These are phyloP conservation scores for Xylaria cubensis DNA, from an alignment of 495 filamentous ascomycete species.

Conservation along the genomic window DNA sequence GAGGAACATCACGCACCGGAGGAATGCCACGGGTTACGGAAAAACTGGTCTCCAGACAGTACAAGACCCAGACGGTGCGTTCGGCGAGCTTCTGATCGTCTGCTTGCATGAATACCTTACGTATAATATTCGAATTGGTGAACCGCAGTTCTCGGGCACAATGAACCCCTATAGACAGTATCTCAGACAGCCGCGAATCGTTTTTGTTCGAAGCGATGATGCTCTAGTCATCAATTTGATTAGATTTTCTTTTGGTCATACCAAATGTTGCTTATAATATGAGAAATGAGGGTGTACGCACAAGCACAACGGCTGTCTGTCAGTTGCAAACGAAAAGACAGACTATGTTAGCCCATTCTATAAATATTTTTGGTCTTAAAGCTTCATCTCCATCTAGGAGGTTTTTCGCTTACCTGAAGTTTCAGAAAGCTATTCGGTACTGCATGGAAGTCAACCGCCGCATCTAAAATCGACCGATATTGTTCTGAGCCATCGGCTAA, in stretches of 20 bases:
- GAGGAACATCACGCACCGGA: constrained; percentile 10
- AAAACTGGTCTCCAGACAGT: constrained; percentile 3
- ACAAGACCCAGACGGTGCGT: constrained; percentile 15
- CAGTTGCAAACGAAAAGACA: not conserved
- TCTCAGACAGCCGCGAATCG: not conserved
- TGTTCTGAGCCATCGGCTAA: not conserved
- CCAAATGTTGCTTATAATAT: not conserved
- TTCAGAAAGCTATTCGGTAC: constrained; percentile 2
- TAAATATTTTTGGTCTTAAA: not conserved
- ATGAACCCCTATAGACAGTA: constrained; percentile 5
- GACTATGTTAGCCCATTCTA: not conserved
- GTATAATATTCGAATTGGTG: not conserved
- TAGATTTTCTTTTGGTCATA: not conserved
- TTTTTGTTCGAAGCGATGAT: constrained; percentile 8
- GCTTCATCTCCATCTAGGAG: not conserved
- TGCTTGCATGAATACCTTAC: not conserved
- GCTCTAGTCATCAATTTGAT: not conserved
- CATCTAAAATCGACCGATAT: not conserved
- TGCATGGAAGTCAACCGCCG: not conserved
- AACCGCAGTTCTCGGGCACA: constrained; percentile 11
- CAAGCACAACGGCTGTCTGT: constrained; percentile 2
- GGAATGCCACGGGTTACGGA: not conserved
- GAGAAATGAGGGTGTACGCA: not conserved
- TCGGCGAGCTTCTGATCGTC: constrained; percentile 14
- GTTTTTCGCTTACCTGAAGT: constrained; percentile 7